Evolutionary conservation across 2,329 filamentous ascomycete species (phyloP).

Genomic region (Trichophyton simii): DNA sequence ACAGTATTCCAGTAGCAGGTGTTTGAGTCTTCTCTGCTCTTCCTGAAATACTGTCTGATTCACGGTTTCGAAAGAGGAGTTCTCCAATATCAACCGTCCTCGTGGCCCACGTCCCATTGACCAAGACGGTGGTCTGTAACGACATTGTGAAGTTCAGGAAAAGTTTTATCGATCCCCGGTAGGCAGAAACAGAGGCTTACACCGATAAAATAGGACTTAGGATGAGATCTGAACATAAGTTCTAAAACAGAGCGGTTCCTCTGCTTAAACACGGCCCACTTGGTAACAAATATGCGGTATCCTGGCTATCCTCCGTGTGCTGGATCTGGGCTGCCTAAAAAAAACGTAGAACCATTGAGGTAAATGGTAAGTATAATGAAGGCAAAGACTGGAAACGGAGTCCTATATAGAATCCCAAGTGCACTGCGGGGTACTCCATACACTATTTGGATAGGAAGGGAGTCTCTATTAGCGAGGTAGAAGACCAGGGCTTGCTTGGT

Average conservation of each 20-base stretch:
- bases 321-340: neutral
- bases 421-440: slow-evolving; percentile 2
- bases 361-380: neutral
- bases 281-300: neutral
- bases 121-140: slow-evolving; percentile 13
- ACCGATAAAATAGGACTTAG: neutral
- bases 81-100: slow-evolving; percentile 13
- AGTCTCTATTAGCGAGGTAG: neutral
- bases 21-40: slow-evolving; percentile 23
- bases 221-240: neutral
- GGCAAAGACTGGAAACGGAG: neutral
- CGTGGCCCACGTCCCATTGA: slow-evolving; percentile 13
- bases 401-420: neutral
- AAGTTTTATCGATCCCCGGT: neutral
- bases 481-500: neutral
- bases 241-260: neutral
- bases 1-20: slow-evolving; percentile 58
- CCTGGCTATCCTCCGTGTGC: neutral
- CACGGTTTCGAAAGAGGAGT: slow-evolving; percentile 11
- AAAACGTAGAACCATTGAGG: neutral
- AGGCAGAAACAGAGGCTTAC: neutral
- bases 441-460: neutral
- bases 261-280: neutral
- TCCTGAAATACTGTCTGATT: slow-evolving; percentile 11
- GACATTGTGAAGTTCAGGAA: slow-evolving; percentile 10